Percentiles rank a stretch among this genome's conserved stretches.
phyloP scores from a whole-genome alignment of 2,329 filamentous ascomycete species.

The Penicillium carneum region DNA sequence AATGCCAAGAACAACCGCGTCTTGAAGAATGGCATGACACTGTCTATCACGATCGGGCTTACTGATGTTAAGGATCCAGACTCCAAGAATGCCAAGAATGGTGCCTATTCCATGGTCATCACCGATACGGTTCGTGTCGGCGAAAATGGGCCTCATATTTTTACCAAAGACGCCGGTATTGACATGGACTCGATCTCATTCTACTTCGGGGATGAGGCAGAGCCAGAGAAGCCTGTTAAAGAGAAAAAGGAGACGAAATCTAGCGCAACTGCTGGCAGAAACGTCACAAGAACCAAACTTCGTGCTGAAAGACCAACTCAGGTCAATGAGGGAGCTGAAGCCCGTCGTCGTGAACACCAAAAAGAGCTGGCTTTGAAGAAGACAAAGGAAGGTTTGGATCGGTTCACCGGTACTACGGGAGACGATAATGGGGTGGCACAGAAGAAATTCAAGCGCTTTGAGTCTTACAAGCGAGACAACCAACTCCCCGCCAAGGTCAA shows the following conservation, averaged over 20 bases:
- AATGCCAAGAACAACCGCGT: slow-evolving; percentile 84
- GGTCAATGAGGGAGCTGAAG: slow-evolving; percentile 87
- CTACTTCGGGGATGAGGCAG: slow-evolving; percentile 96
- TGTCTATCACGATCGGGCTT: slow-evolving; percentile 88
- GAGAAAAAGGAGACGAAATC: slow-evolving; percentile 81
- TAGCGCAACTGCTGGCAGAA: slow-evolving; percentile 88
- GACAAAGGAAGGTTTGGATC: slow-evolving; percentile 82
- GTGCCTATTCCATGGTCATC: slow-evolving; percentile 85
- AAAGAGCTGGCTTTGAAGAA: slow-evolving; percentile 88
- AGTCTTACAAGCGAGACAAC: slow-evolving; percentile 98
- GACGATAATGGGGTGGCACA: slow-evolving; percentile 88
- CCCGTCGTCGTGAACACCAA: slow-evolving; percentile 86
- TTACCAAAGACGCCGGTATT: slow-evolving; percentile 89
- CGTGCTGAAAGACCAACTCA: slow-evolving; percentile 89
- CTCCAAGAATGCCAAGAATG: slow-evolving; percentile 87
- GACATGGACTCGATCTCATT: slow-evolving; percentile 95
- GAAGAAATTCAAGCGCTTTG: slow-evolving; percentile 98
- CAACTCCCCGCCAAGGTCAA: slow-evolving; percentile 84
- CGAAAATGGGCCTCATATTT: slow-evolving; percentile 71
- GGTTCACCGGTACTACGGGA: slow-evolving; percentile 84
- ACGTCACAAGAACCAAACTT: slow-evolving; percentile 91
- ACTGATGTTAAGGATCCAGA: slow-evolving; percentile 86
- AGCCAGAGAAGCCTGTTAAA: slow-evolving; percentile 79
- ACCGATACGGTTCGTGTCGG: slow-evolving; percentile 93
- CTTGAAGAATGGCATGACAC: slow-evolving; percentile 95